Conservation (phyloP, 177 flowering plant species). For the Vitis hybrid region DNA sequence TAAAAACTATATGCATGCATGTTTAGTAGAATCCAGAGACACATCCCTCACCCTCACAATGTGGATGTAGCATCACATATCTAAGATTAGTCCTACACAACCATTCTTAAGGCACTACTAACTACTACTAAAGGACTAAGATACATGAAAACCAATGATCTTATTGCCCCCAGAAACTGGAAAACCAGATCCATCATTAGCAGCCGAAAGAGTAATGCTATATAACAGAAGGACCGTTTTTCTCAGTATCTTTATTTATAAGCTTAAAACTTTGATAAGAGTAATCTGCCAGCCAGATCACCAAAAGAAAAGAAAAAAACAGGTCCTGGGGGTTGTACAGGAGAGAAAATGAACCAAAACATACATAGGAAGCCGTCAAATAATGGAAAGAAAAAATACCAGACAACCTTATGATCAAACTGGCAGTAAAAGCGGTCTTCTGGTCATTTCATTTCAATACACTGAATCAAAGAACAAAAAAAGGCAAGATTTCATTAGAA, state of each 20-base stretch:
- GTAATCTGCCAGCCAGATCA: neutral
- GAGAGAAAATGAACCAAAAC: neutral
- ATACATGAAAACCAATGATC: neutral
- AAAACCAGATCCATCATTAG: neutral
- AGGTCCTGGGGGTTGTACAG: neutral
- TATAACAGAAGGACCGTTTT: neutral
- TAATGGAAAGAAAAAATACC: neutral
- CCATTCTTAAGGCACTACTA: neutral
- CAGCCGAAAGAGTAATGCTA: neutral
- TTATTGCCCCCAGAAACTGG: neutral
- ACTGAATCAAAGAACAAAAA: neutral
- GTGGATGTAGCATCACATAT: no score
- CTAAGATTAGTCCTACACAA: no score
- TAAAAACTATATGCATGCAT: neutral
- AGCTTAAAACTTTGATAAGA: neutral
- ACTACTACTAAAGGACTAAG: neutral
- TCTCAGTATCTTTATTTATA: neutral
- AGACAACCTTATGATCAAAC: neutral
- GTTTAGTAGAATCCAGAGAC: neutral
- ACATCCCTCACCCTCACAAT: neutral
- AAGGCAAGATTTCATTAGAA: neutral
- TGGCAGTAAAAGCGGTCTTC: neutral
- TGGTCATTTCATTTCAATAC: constrained; percentile 10
- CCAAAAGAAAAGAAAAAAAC: neutral
- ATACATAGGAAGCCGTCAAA: neutral